A percentile compares a stretch with the other conserved stretches of the same genome.
Conservation (phyloP, 2,329 filamentous ascomycete genomes). For the Ascochyta viciae-villosae region DNA sequence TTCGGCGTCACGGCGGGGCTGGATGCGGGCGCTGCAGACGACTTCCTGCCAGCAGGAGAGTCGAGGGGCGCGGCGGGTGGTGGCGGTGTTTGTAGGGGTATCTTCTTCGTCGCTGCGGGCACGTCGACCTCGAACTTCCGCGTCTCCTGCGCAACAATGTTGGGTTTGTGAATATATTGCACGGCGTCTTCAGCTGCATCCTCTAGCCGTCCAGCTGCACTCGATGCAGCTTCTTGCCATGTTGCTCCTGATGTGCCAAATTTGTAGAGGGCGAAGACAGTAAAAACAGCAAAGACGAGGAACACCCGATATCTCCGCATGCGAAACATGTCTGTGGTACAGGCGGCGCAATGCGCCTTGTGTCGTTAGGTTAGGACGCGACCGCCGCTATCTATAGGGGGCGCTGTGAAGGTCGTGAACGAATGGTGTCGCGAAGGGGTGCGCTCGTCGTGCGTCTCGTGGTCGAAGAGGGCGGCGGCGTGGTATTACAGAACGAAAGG, state of each 20-base stretch:
- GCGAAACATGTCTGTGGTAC: conserved; percentile 58
- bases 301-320: conserved; percentile 69
- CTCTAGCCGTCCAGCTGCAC: conserved; percentile 26
- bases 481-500: neutral
- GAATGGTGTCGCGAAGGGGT: neutral
- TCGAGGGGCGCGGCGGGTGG: conserved; percentile 25
- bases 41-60: conserved; percentile 21
- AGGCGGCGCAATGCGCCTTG: conserved; percentile 10
- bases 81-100: conserved; percentile 37
- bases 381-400: neutral
- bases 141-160: conserved; percentile 42
- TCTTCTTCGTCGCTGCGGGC: conserved; percentile 37
- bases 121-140: conserved; percentile 42
- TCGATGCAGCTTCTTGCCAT: conserved; percentile 39
- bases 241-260: conserved; percentile 57
- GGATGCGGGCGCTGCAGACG: conserved; percentile 20
- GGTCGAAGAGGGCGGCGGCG: neutral
- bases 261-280: conserved; percentile 62
- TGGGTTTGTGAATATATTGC: conserved; percentile 29
- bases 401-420: neutral
- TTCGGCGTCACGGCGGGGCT: conserved; percentile 19
- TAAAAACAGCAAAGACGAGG: conserved; percentile 61
- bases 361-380: conserved; percentile 20
- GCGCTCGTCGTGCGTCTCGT: neutral
- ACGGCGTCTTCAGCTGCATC: conserved; percentile 24